Evolutionary conservation across 441 rosid genomes (phyloP).

Genomic region (Arabidopsis hybrid): DNA sequence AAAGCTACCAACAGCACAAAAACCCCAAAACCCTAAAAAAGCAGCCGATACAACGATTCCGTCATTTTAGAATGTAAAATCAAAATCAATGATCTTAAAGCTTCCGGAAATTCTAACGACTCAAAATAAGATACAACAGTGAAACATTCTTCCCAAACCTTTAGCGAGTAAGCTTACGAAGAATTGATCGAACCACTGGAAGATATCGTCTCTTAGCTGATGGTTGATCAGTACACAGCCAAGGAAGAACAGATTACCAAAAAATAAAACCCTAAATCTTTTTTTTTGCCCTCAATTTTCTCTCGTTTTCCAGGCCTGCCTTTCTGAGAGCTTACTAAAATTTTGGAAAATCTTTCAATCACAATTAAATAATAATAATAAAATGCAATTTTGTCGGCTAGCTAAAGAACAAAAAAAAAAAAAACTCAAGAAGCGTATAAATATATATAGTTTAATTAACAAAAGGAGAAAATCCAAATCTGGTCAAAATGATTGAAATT

Average conservation of each 20-base stretch:
- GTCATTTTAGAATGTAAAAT: not conserved
- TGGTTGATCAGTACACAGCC: conserved; percentile 23
- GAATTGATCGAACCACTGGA: conserved; percentile 3
- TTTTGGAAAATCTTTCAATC: conserved; percentile 13
- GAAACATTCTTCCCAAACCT: not conserved
- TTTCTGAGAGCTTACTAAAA: not conserved
- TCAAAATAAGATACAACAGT: conserved; percentile 13
- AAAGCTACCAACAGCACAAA: conserved; percentile 1
- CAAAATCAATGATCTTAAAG: not conserved
- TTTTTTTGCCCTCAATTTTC: conserved; percentile 26
- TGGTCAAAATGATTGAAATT: conserved; percentile 27
- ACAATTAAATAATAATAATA: not conserved
- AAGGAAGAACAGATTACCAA: conserved; percentile 4
- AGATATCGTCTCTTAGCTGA: conserved; percentile 16
- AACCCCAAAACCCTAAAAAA: conserved; percentile 33
- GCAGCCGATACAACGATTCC: conserved; percentile 8
- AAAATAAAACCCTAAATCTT: conserved; percentile 16
- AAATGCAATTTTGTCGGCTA: conserved; percentile 28
- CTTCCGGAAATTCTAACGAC: not conserved
- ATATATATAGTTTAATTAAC: not conserved
- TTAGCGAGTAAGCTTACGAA: not conserved
- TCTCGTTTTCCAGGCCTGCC: too few relatives aligned
- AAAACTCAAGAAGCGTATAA: not conserved
- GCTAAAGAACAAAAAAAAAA: not conserved
- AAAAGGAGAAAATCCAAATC: conserved; percentile 10